Conservation (phyloP, 2,329 filamentous ascomycete genomes). For the Fonsecaea erecta region DNA sequence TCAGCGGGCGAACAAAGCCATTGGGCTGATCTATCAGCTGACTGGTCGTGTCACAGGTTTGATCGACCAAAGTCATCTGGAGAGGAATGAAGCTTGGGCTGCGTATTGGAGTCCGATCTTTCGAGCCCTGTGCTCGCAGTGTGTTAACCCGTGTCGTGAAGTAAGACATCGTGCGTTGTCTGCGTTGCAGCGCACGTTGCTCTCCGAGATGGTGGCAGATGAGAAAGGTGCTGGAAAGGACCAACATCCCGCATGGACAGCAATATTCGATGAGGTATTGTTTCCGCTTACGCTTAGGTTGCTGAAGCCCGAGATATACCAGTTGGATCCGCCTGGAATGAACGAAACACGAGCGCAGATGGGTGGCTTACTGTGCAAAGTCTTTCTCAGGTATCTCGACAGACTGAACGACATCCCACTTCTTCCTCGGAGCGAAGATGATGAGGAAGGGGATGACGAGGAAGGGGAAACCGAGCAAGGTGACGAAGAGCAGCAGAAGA, state of each 20-base stretch:
- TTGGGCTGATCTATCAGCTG: constrained; percentile 80
- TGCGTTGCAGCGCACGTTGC: constrained; percentile 80
- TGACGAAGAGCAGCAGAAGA: neutral
- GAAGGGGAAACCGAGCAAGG: neutral
- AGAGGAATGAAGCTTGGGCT: constrained; percentile 89
- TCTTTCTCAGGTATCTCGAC: constrained; percentile 91
- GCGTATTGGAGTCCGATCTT: constrained; percentile 98
- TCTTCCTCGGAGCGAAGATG: neutral
- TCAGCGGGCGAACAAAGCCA: constrained; percentile 76
- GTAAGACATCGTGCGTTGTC: constrained; percentile 87
- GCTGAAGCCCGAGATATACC: constrained; percentile 92
- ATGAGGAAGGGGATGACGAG: neutral
- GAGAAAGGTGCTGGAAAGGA: constrained; percentile 4
- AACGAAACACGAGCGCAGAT: constrained; percentile 91
- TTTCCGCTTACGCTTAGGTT: constrained; percentile 88
- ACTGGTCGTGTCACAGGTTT: constrained; percentile 80
- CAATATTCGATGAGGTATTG: constrained; percentile 90
- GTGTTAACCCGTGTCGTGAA: constrained; percentile 90
- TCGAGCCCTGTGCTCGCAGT: constrained; percentile 83
- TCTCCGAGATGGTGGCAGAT: constrained; percentile 74
- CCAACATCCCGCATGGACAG: constrained; percentile 76
- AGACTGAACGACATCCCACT: constrained; percentile 82
- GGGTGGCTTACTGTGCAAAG: constrained; percentile 88
- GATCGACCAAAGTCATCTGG: constrained; percentile 91
- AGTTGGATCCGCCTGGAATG: constrained; percentile 89